Base-by-base conservation (phyloP, 164 flowering plant genomes). In the Saururus chinensis region DNA sequence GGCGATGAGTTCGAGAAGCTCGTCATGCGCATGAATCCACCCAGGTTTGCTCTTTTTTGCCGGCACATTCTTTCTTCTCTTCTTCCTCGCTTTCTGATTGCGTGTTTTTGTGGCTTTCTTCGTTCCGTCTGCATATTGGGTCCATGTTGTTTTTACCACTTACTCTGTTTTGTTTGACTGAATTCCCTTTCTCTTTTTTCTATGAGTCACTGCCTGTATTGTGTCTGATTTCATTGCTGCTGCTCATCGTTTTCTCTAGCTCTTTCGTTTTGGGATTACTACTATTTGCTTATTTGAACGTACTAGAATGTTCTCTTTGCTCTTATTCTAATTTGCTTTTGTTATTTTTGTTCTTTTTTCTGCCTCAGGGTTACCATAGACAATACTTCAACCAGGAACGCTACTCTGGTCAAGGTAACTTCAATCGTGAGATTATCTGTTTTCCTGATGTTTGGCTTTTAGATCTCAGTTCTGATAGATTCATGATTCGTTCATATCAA, bases 1-100 rank as follows among this genome's bases (percentile, higher is more conserved):
- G 85, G 81, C 52, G 88, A 86, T 35, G 97, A 88, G 73, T 83
- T 78, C 60, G 81, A 83, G 79, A 88, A 88, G 80, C 90, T 91
- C 48, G 80, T 79, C 17, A 66, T 77, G 64, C 71, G 97, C 58
- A 82, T 91, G 84, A 82, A 91, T 68, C 95, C 97, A 59, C 97
- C 97, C 1, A 84, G 92, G 97, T 86, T 16, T 19, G 5, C n/a
- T 22, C n/a, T 45, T 60, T 20, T 21, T 59, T 25, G 40, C 19
- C 19, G 37, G 51, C 9, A 42, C 4, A 16, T 19, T 40, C 13
- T 20, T 20, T 40, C 12, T n/a, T 22, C 19, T n/a, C n/a, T n/a
- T n/a, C n/a, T n/a, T n/a, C n/a, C n/a, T n/a, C n/a, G n/a, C n/a
- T n/a, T n/a, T n/a, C n/a, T n/a, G n/a, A n/a, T n/a, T n/a, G n/a